Evolutionary conservation across 2,329 filamentous ascomycete species (phyloP).

Genomic region (Mycosphaerella sp.): DNA sequence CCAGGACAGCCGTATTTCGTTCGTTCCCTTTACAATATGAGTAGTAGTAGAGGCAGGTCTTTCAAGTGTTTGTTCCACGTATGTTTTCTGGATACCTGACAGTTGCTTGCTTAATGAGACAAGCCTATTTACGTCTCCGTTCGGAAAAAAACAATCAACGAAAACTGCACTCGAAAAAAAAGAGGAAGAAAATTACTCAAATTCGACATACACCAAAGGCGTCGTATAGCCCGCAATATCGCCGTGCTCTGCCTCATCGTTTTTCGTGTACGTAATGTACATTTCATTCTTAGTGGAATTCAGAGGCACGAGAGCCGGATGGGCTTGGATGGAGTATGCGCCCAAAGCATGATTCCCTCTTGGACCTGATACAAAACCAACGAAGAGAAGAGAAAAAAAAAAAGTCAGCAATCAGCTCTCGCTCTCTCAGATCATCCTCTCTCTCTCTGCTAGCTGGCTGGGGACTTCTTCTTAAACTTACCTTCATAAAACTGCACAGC

Average conservation of each 20-base stretch:
- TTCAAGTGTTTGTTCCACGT: no score
- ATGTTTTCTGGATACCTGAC: no score
- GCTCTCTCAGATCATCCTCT: not conserved
- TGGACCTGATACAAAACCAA: constrained; percentile 7
- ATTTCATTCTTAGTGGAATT: constrained; percentile 16
- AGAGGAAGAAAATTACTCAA: constrained; percentile 4
- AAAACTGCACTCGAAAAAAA: no score
- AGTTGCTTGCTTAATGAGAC: no score
- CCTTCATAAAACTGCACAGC: constrained; percentile 10
- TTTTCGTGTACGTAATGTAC: constrained; percentile 20
- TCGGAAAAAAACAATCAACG: no score
- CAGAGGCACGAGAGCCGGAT: constrained; percentile 12
- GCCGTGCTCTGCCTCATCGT: constrained; percentile 9
- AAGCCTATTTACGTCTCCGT: no score
- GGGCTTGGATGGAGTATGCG: constrained; percentile 18
- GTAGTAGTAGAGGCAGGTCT: no score
- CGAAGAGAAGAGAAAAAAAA: not conserved
- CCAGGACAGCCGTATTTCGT: no score
- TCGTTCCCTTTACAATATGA: no score
- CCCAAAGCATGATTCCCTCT: constrained; percentile 12
- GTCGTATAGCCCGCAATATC: constrained; percentile 15
- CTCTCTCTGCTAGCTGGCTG: not conserved
- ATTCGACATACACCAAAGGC: constrained; percentile 18
- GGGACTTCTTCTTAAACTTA: no score
- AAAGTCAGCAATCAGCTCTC: not conserved